Base-by-base conservation (phyloP, 345 rosid genomes). In the Brassica cretica region DNA sequence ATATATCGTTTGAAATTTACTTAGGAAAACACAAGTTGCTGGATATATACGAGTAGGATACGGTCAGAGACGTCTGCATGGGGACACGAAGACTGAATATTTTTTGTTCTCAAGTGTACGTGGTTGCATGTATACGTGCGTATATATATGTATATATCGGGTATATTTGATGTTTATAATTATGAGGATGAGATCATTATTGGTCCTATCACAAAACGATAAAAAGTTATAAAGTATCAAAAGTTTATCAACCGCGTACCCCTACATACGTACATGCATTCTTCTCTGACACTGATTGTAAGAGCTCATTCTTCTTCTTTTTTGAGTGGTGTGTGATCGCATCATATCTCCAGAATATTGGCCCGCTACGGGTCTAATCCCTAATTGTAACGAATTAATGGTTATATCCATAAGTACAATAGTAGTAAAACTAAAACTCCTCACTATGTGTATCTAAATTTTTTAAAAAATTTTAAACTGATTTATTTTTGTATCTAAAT, bases 61-160 rank as follows among this genome's bases (percentile, higher is more conserved):
- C 68, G 76, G 73, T 75, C 80, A 80, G 69, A 65, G 80, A 80
- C 83, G 65, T 75, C 35, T 71, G 73, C 76, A 75, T 75, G 83
- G 83, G 79, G 80, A 71, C 76, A 75, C 79, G 64, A 80, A 75
- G 80, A 75, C 76, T 75, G 80, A 59, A 75, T 70, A 39, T 5
- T 8, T 3, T 75, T 71, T 75, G 76, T 75, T 15, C 73, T 75
- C 70, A 75, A 80, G 73, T 75, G 70, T 71, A 75, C 67, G 71
- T 79, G 75, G 74, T 69, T 62, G 71, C 66, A 63, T 74, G 71
- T 69, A 25, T 80, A 69, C 76, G 66, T 75, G 49, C 70, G 71
- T 80, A 39, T 74, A 80, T 74, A 80, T 63, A 51, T 68, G 24
- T 39, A 68, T 15, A 66, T 33, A 73, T 62, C 33, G 16, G 78